Evolutionary conservation across 805 yeast species (phyloP), one percentile per base, ranked within the genome.

Genomic region (Priceomyces castillae): DNA sequence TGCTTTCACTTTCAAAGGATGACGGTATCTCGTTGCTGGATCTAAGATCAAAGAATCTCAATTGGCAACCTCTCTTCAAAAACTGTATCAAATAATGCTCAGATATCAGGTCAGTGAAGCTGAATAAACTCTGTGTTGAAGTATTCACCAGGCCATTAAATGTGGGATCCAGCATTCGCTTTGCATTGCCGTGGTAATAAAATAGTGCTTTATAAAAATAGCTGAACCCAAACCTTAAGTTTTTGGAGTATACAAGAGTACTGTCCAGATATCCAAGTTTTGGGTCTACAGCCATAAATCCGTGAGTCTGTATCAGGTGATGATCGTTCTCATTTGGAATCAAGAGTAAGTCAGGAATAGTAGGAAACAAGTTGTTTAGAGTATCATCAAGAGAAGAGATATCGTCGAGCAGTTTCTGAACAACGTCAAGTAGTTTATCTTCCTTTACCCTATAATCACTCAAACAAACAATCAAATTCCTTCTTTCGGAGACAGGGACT

Each of bases 171-270:
- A n/a, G 11, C 22, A 6, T 7, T 10, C 6, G n/a, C 4, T 23
- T 23, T 4, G 20, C 11, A n/a, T n/a, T 34, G 30, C 31, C 39
- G n/a, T 39, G 35, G 9, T 50, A 46, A 39, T 49, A 56, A 18
- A 30, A 26, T 5, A 59, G 30, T 2, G 61, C 42, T 36, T 43
- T 51, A 16, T 50, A 37, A 40, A 52, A 58, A 12, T 52, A 47
- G 17, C 47, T 51, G 39, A 56, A 56, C 16, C 57, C 56, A 41
- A 58, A 56, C 11, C 44, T 42, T 9, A 38, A 18, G 15, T 46
- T 26, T 15, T 49, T 49, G 25, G 46, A 41, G 34, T 49, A 49
- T 1, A 55, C 35, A 3, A 50, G 15, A 6, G 56, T 11, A n/a
- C 38, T 31, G 3, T 35, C 42, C 19, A 15, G n/a, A 4, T 35